Percentiles rank a stretch among this genome's conserved stretches.
Evolutionary conservation across 768 basidiomycete genomes (phyloP).

Genomic region (Hygrophoropsis aurantiaca): DNA sequence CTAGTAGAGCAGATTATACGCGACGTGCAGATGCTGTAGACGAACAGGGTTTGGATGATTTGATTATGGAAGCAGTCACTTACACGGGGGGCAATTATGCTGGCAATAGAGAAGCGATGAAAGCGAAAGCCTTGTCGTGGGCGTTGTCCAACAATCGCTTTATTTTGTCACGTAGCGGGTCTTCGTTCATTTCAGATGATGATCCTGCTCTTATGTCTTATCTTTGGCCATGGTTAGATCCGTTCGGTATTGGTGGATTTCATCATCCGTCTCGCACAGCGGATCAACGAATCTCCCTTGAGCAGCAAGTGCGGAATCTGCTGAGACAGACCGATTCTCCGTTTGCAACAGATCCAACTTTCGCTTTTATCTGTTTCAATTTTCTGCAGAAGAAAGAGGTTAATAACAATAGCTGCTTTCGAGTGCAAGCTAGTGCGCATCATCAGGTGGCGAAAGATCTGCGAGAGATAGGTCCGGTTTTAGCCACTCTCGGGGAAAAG

Average conservation of each 20-base stretch:
- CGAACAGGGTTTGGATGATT: no score
- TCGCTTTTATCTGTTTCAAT: no score
- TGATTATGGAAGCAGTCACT: neutral
- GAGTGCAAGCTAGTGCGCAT: no score
- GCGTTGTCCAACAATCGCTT: neutral
- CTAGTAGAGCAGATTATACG: no score
- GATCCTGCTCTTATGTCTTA: neutral
- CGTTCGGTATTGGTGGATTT: neutral
- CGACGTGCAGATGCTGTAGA: no score
- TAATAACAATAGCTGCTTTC: no score
- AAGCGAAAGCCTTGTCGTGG: neutral
- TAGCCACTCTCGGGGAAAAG: no score
- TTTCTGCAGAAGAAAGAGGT: no score
- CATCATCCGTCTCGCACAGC: neutral
- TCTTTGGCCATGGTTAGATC: neutral
- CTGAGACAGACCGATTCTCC: no score
- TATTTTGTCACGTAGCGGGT: neutral
- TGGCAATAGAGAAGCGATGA: neutral
- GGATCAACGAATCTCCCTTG: neutral
- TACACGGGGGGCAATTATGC: neutral
- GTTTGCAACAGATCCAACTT: no score
- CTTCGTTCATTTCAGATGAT: neutral
- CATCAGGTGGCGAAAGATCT: no score
- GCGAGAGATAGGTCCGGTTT: no score
- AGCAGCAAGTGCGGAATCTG: neutral